These are phyloP conservation scores for Geotrichum carabidarum DNA, from an alignment of 1,139 yeast genomes.

Conservation along the genomic window DNA sequence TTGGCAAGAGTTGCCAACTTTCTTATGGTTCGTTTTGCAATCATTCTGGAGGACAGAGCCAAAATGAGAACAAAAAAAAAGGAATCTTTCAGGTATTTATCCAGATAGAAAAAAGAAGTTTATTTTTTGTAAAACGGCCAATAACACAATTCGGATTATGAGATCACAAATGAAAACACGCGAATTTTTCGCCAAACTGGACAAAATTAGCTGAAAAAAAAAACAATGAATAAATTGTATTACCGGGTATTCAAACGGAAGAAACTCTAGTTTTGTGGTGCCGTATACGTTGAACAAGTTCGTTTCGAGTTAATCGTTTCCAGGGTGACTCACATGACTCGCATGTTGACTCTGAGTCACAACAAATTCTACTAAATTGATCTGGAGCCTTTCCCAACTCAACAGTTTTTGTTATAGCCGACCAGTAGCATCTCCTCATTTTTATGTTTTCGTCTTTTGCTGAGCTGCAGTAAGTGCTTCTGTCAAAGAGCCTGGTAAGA, in stretches of 20 bases:
- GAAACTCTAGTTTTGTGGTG: too few relatives aligned
- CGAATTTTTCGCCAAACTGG: too few relatives aligned
- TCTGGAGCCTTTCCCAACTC: too few relatives aligned
- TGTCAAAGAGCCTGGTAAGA: constrained; percentile 5
- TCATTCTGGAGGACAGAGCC: not conserved
- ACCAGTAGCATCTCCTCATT: not conserved
- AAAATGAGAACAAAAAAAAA: not conserved
- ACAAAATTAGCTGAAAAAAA: too few relatives aligned
- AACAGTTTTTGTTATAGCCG: too few relatives aligned
- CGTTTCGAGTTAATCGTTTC: not conserved
- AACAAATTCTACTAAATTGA: not conserved
- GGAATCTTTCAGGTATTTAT: not conserved
- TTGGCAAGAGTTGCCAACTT: constrained; percentile 9
- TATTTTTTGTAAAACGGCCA: not conserved
- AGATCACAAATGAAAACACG: not conserved
- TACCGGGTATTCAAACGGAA: too few relatives aligned
- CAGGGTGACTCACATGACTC: constrained; percentile 6
- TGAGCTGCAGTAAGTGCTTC: not conserved
- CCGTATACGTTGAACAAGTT: too few relatives aligned
- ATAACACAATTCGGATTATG: not conserved
- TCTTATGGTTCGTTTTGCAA: not conserved
- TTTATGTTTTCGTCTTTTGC: not conserved
- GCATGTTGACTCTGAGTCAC: constrained; percentile 10
- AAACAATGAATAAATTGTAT: too few relatives aligned
- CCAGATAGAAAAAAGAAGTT: not conserved